A percentile compares a stretch with the other conserved stretches of the same genome.
Conservation (phyloP, 1,284 basidiomycete species). For the Porodaedalea pini region DNA sequence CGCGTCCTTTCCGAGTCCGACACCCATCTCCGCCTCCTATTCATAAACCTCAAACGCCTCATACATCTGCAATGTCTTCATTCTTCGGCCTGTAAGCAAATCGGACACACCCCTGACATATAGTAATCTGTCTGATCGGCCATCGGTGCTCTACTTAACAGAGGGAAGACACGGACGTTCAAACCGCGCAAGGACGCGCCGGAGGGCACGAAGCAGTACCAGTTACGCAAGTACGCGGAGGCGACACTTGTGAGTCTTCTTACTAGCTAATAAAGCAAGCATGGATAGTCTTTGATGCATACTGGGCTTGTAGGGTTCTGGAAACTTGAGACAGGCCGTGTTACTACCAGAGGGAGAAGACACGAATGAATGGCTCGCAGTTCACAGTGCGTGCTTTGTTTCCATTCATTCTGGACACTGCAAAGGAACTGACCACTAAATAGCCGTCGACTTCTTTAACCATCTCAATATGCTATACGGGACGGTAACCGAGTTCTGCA, state of each 20-base stretch:
- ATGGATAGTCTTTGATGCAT: too few relatives aligned
- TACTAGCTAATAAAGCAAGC: too few relatives aligned
- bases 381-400: conserved; percentile 78
- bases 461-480: conserved; percentile 96
- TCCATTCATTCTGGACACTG: neutral
- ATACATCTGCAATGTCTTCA: conserved; percentile 56
- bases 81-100: conserved; percentile 77
- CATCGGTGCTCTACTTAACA: conserved; percentile 30
- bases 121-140: neutral
- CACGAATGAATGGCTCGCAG: conserved; percentile 93
- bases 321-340: conserved; percentile 87
- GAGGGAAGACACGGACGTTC: conserved; percentile 91
- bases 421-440: neutral
- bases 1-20: too few relatives aligned
- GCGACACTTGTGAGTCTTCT: conserved; percentile 89
- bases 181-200: conserved; percentile 94
- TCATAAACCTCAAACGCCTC: neutral
- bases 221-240: conserved; percentile 95
- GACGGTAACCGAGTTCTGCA: conserved; percentile 95
- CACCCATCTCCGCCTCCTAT: neutral
- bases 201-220: conserved; percentile 95
- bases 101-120: too few relatives aligned
- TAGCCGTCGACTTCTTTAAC: conserved; percentile 95
- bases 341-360: conserved; percentile 94
- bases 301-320: conserved; percentile 69